Percentiles rank a stretch among this genome's conserved stretches.
These are phyloP conservation scores for Trametes cubensis DNA, from an alignment of 768 basidiomycete genomes.

Conservation along the genomic window DNA sequence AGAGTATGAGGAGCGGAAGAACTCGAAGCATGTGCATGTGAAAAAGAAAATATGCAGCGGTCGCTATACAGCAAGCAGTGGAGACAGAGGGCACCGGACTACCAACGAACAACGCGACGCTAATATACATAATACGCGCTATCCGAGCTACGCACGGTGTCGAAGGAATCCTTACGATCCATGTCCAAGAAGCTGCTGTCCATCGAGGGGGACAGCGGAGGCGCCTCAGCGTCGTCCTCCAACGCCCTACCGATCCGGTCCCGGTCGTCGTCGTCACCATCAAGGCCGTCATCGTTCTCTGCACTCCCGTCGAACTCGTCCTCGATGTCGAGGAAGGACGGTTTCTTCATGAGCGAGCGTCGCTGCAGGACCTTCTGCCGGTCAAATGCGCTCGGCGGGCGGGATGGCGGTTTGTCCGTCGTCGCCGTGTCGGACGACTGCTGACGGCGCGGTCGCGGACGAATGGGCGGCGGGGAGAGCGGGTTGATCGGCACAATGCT, in stretches of 20 bases:
- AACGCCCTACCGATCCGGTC: background rate
- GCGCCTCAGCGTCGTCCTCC: constrained; percentile 5
- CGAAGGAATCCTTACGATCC: constrained; percentile 42
- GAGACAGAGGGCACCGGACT: background rate
- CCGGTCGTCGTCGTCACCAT: too few relatives aligned
- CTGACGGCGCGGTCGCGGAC: constrained; percentile 19
- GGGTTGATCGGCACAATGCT: constrained; percentile 39
- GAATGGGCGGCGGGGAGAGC: constrained; percentile 41
- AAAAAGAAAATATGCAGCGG: background rate
- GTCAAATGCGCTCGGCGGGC: constrained; percentile 34
- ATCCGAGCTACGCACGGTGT: constrained; percentile 38
- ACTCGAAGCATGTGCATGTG: too few relatives aligned
- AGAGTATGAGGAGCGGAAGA: background rate
- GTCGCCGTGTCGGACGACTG: constrained; percentile 8
- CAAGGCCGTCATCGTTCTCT: constrained; percentile 14
- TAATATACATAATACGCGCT: constrained; percentile 34
- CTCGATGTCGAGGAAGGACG: constrained; percentile 73
- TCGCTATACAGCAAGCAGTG: background rate
- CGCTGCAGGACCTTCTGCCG: constrained; percentile 31
- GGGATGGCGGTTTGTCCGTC: constrained; percentile 6
- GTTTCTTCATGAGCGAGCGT: constrained; percentile 62
- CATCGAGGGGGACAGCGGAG: constrained; percentile 20
- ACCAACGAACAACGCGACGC: background rate
- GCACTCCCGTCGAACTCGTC: constrained; percentile 33
- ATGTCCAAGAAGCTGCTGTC: constrained; percentile 47